These are phyloP conservation scores for Paramecium sonneborni DNA, from an alignment of 73 alveolate species.

Conservation along the genomic window DNA sequence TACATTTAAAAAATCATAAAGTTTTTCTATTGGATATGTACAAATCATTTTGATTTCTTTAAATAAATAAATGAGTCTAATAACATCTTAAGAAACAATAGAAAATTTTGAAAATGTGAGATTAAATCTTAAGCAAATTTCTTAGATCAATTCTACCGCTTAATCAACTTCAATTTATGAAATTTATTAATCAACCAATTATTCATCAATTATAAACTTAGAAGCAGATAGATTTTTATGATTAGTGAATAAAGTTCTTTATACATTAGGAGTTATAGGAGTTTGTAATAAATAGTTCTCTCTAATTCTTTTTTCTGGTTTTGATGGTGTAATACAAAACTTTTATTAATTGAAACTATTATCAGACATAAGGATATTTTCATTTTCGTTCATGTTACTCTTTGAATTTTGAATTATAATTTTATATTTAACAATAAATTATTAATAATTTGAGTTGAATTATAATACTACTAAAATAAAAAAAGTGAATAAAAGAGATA, in stretches of 20 bases:
- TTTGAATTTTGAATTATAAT: no score
- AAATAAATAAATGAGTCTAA: not conserved
- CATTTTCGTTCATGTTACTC: no score
- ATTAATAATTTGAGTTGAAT: no score
- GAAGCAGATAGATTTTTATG: not conserved
- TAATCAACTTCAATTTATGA: not conserved
- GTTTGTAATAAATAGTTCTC: not conserved
- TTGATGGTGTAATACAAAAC: no score
- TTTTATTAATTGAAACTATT: no score
- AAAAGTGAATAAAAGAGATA: no score
- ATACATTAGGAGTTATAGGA: not conserved
- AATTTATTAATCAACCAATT: not conserved
- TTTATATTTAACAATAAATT: no score
- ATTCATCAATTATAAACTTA: not conserved
- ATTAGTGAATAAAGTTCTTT: not conserved
- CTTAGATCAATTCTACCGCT: not conserved
- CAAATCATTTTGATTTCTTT: constrained; percentile 15
- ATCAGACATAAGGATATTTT: no score
- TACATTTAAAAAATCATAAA: not conserved
- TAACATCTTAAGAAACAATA: not conserved
- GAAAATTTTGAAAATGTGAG: not conserved
- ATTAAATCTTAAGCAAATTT: not conserved
- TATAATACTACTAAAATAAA: no score
- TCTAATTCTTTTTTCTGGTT: no score
- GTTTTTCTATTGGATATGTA: not conserved